Evolutionary conservation across 2,329 filamentous ascomycete species (phyloP).

Genomic region (Microdochium trichocladiopsis): DNA sequence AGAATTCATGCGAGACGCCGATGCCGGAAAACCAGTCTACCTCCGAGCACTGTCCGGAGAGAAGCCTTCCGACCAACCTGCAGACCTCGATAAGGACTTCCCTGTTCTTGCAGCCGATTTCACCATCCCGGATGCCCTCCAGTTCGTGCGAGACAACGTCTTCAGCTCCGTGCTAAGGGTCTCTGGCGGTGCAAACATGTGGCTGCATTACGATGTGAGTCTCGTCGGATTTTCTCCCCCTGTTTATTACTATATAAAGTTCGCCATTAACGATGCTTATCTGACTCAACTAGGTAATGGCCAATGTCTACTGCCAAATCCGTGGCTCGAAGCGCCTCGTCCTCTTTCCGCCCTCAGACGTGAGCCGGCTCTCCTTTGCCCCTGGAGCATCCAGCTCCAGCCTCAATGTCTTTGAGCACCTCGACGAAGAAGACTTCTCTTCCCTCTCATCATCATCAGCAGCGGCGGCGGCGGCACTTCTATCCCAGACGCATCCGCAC

Average conservation of each 20-base stretch:
- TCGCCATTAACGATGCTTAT: slow-evolving; percentile 2
- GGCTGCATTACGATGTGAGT: slow-evolving; percentile 79
- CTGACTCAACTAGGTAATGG: slow-evolving; percentile 56
- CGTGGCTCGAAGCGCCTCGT: slow-evolving; percentile 65
- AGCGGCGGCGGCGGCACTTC: slow-evolving; percentile 12
- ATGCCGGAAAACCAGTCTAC: slow-evolving; percentile 59
- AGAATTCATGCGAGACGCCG: slow-evolving; percentile 55
- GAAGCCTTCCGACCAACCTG: slow-evolving; percentile 61
- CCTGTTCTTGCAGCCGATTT: slow-evolving; percentile 65
- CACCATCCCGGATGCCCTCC: slow-evolving; percentile 54
- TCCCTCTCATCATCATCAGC: no score
- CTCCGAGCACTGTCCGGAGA: slow-evolving; percentile 68
- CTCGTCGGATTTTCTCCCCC: background rate
- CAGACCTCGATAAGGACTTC: slow-evolving; percentile 67
- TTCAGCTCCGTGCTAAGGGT: slow-evolving; percentile 78
- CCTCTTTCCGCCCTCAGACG: slow-evolving; percentile 73
- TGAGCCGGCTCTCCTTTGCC: slow-evolving; percentile 61
- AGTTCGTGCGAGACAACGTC: slow-evolving; percentile 48
- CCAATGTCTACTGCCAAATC: slow-evolving; percentile 79
- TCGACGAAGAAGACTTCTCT: slow-evolving; percentile 10
- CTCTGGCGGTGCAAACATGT: slow-evolving; percentile 76
- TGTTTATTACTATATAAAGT: slow-evolving; percentile 2
- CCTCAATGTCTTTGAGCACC: slow-evolving; percentile 58
- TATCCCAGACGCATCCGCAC: slow-evolving; percentile 51
- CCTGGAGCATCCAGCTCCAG: slow-evolving; percentile 76